phyloP scores from a whole-genome alignment of 495 filamentous ascomycete genomes.

The Aspergillus mulundensis region DNA sequence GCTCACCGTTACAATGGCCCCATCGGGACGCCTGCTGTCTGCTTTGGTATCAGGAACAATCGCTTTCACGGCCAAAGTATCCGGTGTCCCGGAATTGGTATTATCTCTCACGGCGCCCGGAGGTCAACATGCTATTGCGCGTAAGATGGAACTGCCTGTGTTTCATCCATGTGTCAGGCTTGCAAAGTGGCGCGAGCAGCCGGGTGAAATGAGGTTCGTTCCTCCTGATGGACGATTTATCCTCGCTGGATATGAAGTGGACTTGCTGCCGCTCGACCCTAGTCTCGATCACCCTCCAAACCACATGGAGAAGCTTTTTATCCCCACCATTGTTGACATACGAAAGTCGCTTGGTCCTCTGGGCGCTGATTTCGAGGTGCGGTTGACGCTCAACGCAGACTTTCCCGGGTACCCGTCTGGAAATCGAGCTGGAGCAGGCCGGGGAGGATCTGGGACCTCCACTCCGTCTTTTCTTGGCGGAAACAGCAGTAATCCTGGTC shows the following conservation, averaged over 20 bases:
- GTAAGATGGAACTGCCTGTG: constrained; percentile 79
- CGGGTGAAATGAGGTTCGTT: constrained; percentile 89
- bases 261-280: constrained; percentile 66
- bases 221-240: constrained; percentile 96
- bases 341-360: constrained; percentile 68
- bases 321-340: constrained; percentile 80
- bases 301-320: constrained; percentile 61
- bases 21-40: constrained; percentile 79
- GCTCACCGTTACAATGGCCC: constrained; percentile 79
- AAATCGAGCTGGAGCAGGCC: constrained; percentile 30
- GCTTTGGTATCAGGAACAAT: constrained; percentile 90
- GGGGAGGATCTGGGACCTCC: constrained; percentile 49
- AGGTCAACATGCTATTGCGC: constrained; percentile 66
- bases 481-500: constrained; percentile 42
- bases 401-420: constrained; percentile 42
- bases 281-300: constrained; percentile 42
- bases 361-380: constrained; percentile 85
- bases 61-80: constrained; percentile 91
- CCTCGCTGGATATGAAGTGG: constrained; percentile 89
- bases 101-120: constrained; percentile 75
- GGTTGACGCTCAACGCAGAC: constrained; percentile 65
- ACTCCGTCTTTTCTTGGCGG: constrained; percentile 60
- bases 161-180: constrained; percentile 95
- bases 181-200: constrained; percentile 76
- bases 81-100: constrained; percentile 84